Percentiles rank a stretch among this genome's conserved stretches.
phyloP scores from a whole-genome alignment of 2,329 filamentous ascomycete genomes.

The Atkinsonella texensis region DNA sequence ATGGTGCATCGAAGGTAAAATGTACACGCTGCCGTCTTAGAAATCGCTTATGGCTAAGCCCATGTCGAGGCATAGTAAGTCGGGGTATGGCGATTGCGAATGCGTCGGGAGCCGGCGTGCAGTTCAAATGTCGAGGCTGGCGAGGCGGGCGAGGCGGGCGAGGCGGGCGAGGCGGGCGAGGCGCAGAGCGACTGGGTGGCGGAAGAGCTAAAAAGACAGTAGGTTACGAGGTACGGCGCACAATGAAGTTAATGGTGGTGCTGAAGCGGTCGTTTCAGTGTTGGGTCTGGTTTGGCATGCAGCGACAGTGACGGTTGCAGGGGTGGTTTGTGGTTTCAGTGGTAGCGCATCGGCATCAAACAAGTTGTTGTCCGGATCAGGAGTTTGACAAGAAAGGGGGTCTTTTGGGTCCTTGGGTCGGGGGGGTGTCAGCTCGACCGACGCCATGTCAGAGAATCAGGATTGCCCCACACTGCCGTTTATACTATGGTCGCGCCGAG shows the following conservation, averaged over 20 bases:
- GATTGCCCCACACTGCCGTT: neutral
- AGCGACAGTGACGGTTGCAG: neutral
- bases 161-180: neutral
- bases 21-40: neutral
- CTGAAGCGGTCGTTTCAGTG: neutral
- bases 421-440: neutral
- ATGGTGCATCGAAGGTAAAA: neutral
- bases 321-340: constrained; percentile 5
- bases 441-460: no score
- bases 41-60: neutral
- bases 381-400: neutral
- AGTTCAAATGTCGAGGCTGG: neutral
- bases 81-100: constrained; percentile 1
- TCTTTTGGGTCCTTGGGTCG: neutral
- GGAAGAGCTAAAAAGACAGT: neutral
- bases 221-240: neutral
- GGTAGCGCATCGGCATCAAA: constrained; percentile 2
- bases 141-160: neutral
- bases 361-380: neutral
- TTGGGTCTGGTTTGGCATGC: neutral
- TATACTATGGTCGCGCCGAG: neutral
- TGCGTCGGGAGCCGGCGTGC: neutral
- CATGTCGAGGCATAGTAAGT: constrained; percentile 3
- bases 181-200: neutral
- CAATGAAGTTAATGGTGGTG: neutral